Evolutionary conservation across 1,139 yeast genomes (phyloP).

Genomic region (Taphrina wiesneri): DNA sequence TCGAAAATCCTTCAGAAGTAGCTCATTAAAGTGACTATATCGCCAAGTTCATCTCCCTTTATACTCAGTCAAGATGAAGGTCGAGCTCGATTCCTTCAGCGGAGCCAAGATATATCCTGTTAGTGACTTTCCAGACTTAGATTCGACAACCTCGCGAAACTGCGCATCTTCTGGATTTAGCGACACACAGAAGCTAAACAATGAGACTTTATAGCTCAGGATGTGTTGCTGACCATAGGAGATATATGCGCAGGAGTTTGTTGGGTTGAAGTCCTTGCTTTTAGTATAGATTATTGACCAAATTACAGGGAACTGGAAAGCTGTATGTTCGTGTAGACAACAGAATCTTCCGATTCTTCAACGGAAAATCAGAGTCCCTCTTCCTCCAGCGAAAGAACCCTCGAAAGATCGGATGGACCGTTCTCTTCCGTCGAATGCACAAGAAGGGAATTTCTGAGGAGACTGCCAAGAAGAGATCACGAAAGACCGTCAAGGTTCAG

Average conservation of each 20-base stretch:
- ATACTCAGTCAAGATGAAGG: conserved; percentile 69
- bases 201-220: background rate
- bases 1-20: conserved; percentile 18
- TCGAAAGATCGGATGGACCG: conserved; percentile 99
- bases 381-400: conserved; percentile 99
- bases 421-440: conserved; percentile 99
- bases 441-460: conserved; percentile 99
- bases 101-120: conserved; percentile 98
- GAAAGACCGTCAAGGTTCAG: conserved; percentile 97
- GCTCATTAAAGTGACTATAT: background rate
- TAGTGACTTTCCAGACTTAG: background rate
- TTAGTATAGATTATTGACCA: conserved; percentile 9
- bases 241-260: background rate
- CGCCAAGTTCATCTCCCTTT: conserved; percentile 11
- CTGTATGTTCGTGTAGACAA: conserved; percentile 99
- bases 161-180: background rate
- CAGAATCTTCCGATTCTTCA: conserved; percentile 98
- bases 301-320: conserved; percentile 65
- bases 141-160: background rate
- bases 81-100: conserved; percentile 99
- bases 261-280: background rate
- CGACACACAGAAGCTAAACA: background rate
- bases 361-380: conserved; percentile 95
- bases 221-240: background rate
- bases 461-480: conserved; percentile 90